Base-by-base conservation (phyloP, 2,329 filamentous ascomycete species). In the Stagonosporopsis rhizophila region DNA sequence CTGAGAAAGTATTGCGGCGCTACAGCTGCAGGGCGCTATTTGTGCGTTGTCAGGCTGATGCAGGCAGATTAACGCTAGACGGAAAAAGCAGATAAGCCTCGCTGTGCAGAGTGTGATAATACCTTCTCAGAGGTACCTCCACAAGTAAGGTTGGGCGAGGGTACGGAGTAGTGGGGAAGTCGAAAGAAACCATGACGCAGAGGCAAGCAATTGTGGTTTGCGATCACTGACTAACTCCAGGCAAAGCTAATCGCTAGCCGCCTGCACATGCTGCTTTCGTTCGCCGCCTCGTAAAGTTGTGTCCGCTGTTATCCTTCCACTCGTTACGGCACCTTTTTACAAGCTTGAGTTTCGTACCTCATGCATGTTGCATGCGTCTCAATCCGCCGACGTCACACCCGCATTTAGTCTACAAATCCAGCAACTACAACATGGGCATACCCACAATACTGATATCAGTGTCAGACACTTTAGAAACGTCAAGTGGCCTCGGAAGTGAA, bases 121-220 rank as follows among this genome's bases (percentile, higher is more conserved):
- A n/a, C 35, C 17, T 28, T 40, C 35, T 23, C 30, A 9, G 9
- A 30, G 30, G 11, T 42, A n/a, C 17, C 8, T 17, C n/a, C 8
- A 27, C 11, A 35, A 25, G 37, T 51, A 39, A 46, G 52, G 46
- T 30, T 37, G 48, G 19, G 50, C 46, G 28, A 47, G 25, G 42
- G n/a, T 25, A 38, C n/a, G 39, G 17, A 17, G 39, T 54, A 32
- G 56, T 53, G 51, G 57, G 44, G 59, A 50, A 52, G 50, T 49
- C 50, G 59, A 52, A n/a, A 40, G 56, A 51, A 46, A 44, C 51
- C 57, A 61, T 61, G 62, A 62, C 57, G 59, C 55, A 55, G 49
- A 60, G 50, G 45, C 48, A 55, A 48, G 35, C 45, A 49, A 45
- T 38, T 39, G 53, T 30, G 42, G 28, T 56, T 51, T 56, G 53